Conservation (phyloP, 2,329 filamentous ascomycete species). For the Aspergillus fumigatiaffinis region DNA sequence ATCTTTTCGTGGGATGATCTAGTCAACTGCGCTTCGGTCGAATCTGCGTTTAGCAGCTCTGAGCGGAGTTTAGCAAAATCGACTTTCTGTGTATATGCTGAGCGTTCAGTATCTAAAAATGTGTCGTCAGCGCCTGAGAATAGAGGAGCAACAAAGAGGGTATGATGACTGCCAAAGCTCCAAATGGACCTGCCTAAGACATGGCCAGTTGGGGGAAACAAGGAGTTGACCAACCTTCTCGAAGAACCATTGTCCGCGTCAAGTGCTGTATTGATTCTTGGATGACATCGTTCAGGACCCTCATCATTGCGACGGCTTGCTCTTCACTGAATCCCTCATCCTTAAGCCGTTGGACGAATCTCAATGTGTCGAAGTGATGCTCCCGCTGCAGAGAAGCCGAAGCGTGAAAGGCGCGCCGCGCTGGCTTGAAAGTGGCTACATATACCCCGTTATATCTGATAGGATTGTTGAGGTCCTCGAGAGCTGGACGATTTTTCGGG, state of each 20-base stretch:
- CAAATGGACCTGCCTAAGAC: not conserved
- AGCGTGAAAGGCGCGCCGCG: slow-evolving; percentile 57
- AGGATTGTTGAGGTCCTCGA: slow-evolving; percentile 25
- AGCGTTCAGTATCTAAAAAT: slow-evolving; percentile 44
- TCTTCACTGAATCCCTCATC: slow-evolving; percentile 93
- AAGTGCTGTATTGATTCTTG: slow-evolving; percentile 98
- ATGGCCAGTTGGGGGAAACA: not conserved
- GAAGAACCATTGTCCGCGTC: slow-evolving; percentile 94
- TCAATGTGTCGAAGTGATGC: slow-evolving; percentile 97
- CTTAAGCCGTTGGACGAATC: slow-evolving; percentile 88
- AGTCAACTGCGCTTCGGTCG: slow-evolving; percentile 83
- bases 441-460: slow-evolving; percentile 47
- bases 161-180: not conserved
- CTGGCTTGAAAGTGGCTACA: slow-evolving; percentile 41
- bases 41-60: slow-evolving; percentile 87
- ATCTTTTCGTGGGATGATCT: slow-evolving; percentile 86
- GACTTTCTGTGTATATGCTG: slow-evolving; percentile 76
- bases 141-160: not conserved
- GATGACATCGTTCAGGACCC: slow-evolving; percentile 91
- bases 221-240: slow-evolving; percentile 65
- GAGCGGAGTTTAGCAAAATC: slow-evolving; percentile 97
- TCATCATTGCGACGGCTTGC: slow-evolving; percentile 98
- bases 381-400: slow-evolving; percentile 62
- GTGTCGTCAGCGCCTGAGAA: not conserved
- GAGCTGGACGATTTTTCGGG: slow-evolving; percentile 9